Evolutionary conservation across 2,329 filamentous ascomycete species (phyloP).

Genomic region (Diaporthe ilicicola): DNA sequence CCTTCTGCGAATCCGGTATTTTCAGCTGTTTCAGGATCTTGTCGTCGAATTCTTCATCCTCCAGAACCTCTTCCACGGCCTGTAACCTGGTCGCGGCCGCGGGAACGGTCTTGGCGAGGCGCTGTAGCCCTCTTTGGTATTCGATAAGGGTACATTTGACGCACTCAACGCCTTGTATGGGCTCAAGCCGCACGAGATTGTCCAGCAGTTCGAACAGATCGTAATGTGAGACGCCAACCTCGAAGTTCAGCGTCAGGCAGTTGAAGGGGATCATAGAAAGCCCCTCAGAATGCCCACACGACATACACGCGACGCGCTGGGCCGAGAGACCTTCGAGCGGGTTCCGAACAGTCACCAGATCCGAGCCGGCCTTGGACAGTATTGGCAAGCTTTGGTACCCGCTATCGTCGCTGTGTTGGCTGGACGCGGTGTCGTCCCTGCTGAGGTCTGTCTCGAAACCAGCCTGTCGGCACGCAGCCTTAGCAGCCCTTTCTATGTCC

Average conservation of each 20-base stretch:
- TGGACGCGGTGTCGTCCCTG: slow-evolving; percentile 53
- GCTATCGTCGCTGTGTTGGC: slow-evolving; percentile 64
- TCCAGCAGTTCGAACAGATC: slow-evolving; percentile 82
- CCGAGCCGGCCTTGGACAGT: slow-evolving; percentile 46
- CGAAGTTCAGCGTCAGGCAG: slow-evolving; percentile 87
- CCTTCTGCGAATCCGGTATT: slow-evolving; percentile 72
- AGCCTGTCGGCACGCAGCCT: slow-evolving; percentile 41
- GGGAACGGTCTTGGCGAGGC: slow-evolving; percentile 61
- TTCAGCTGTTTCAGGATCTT: slow-evolving; percentile 72
- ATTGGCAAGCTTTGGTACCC: slow-evolving; percentile 60
- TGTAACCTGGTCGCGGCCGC: slow-evolving; percentile 65
- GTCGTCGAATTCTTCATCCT: slow-evolving; percentile 82
- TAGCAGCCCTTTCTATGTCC: slow-evolving; percentile 67
- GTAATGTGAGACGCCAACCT: slow-evolving; percentile 66
- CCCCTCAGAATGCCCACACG: slow-evolving; percentile 87
- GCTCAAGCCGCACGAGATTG: slow-evolving; percentile 84
- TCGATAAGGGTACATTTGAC: slow-evolving; percentile 85
- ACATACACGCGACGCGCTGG: slow-evolving; percentile 86
- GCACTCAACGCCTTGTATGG: slow-evolving; percentile 90
- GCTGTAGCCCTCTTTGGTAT: slow-evolving; percentile 56
- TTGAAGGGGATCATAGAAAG: slow-evolving; percentile 93
- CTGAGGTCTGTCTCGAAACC: slow-evolving; percentile 51
- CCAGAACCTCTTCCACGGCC: slow-evolving; percentile 74
- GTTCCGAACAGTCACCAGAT: slow-evolving; percentile 63
- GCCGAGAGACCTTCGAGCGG: slow-evolving; percentile 89